A percentile compares a stretch with the other conserved stretches of the same genome.
Evolutionary conservation across 1,139 yeast species (phyloP).

Genomic region (Kurtzmaniella quercitrusa): DNA sequence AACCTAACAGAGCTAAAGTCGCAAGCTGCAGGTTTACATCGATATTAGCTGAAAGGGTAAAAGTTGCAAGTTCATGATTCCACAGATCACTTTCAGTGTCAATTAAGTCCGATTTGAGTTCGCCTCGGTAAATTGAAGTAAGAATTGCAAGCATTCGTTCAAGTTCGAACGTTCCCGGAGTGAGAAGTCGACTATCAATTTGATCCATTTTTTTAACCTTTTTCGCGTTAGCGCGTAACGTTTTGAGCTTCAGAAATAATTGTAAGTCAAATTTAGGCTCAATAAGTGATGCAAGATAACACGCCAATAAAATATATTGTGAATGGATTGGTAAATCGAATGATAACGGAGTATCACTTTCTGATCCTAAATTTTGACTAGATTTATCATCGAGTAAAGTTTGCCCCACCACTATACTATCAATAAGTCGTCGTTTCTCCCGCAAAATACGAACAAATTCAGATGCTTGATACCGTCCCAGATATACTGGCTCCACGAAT

Average conservation of each 20-base stretch:
- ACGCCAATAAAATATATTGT: constrained; percentile 62
- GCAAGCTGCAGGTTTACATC: constrained; percentile 60
- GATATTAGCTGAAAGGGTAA: constrained; percentile 35
- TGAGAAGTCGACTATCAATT: constrained; percentile 50
- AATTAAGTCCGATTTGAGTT: constrained; percentile 28
- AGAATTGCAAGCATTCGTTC: constrained; percentile 67
- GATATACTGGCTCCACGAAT: constrained; percentile 40
- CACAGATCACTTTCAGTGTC: constrained; percentile 32
- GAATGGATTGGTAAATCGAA: constrained; percentile 50
- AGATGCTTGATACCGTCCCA: constrained; percentile 24
- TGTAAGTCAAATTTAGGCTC: constrained; percentile 58
- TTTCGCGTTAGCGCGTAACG: constrained; percentile 35
- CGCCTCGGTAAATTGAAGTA: constrained; percentile 50
- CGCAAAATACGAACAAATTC: constrained; percentile 49
- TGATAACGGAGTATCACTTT: constrained; percentile 3
- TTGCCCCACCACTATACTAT: constrained; percentile 31
- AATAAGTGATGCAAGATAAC: constrained; percentile 67
- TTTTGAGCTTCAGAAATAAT: constrained; percentile 56
- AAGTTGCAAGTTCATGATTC: constrained; percentile 29
- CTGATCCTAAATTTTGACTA: neutral
- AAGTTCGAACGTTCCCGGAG: constrained; percentile 61
- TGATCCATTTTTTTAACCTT: constrained; percentile 34
- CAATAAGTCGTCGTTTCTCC: constrained; percentile 36
- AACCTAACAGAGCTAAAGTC: constrained; percentile 52
- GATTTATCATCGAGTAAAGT: neutral